Conservation (phyloP, 108 stramenopile species). For the Discostella pseudostelligera region DNA sequence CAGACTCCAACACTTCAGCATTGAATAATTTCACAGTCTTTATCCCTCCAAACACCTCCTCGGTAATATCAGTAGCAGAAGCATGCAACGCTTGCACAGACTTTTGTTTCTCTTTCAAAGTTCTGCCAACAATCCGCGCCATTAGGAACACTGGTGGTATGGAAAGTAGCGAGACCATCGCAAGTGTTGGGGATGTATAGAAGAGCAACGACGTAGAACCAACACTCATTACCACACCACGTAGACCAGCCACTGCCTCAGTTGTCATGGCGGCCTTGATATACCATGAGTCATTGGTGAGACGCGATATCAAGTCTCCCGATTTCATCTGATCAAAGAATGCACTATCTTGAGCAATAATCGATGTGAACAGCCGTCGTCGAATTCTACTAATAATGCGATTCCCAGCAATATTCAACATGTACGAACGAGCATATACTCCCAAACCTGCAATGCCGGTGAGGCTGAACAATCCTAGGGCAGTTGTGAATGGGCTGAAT, state of each 20-base stretch:
- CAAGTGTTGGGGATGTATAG: slow-evolving; percentile 74
- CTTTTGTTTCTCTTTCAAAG: slow-evolving; percentile 55
- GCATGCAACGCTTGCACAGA: slow-evolving; percentile 66
- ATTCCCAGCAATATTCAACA: slow-evolving; percentile 76
- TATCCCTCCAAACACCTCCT: slow-evolving; percentile 65
- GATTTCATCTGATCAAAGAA: slow-evolving; percentile 70
- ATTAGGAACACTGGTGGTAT: slow-evolving; percentile 78
- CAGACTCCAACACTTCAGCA: slow-evolving; percentile 62
- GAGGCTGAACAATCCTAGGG: slow-evolving; percentile 64
- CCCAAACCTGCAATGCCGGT: slow-evolving; percentile 61
- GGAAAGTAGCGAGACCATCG: slow-evolving; percentile 62
- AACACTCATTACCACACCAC: slow-evolving; percentile 63
- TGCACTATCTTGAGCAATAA: slow-evolving; percentile 70
- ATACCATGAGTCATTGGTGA: slow-evolving; percentile 72
- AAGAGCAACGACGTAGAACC: slow-evolving; percentile 69
- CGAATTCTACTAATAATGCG: slow-evolving; percentile 71
- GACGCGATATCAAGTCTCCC: slow-evolving; percentile 80
- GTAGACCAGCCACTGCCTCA: slow-evolving; percentile 64
- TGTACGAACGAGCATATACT: slow-evolving; percentile 58
- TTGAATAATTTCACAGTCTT: slow-evolving; percentile 78
- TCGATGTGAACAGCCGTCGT: slow-evolving; percentile 55
- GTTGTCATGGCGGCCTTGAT: slow-evolving; percentile 79
- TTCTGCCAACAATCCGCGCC: slow-evolving; percentile 54
- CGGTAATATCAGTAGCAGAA: slow-evolving; percentile 64
- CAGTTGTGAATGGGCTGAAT: slow-evolving; percentile 45